Evolutionary conservation across 2,329 filamentous ascomycete genomes (phyloP).

Genomic region (Aspergillus awamori): DNA sequence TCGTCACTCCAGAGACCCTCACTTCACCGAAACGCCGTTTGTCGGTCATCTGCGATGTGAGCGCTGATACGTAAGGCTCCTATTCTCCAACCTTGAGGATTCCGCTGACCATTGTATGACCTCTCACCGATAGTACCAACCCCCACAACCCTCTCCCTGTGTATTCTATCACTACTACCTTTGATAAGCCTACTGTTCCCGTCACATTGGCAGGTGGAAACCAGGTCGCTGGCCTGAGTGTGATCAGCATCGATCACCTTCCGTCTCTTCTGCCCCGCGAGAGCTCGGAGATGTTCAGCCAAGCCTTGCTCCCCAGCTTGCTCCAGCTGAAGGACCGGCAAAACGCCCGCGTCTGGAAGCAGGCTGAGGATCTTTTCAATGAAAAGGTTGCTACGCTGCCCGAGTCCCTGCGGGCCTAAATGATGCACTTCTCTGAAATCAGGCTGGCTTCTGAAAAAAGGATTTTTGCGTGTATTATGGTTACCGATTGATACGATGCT

Average conservation of each 20-base stretch:
- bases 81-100: not conserved
- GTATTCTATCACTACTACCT: constrained; percentile 83
- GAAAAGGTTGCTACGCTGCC: constrained; percentile 77
- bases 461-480: not conserved
- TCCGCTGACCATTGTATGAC: not conserved
- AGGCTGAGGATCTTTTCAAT: constrained; percentile 81
- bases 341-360: constrained; percentile 74
- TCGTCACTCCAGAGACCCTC: constrained; percentile 73
- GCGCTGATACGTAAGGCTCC: constrained; percentile 42
- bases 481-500: constrained; percentile 1
- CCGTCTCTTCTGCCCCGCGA: constrained; percentile 83
- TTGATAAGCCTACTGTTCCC: constrained; percentile 81
- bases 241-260: constrained; percentile 88
- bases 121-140: constrained; percentile 42
- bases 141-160: constrained; percentile 64
- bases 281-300: constrained; percentile 81
- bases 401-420: not conserved
- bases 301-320: constrained; percentile 75
- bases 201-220: constrained; percentile 59
- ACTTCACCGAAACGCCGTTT: constrained; percentile 70
- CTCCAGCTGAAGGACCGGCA: constrained; percentile 75
- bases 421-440: not conserved
- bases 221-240: constrained; percentile 64
- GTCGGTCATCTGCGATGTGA: constrained; percentile 77
- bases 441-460: not conserved